Evolutionary conservation across 768 basidiomycete species (phyloP), one percentile per base, ranked within the genome.

Genomic region (Boletus tomentosulus): DNA sequence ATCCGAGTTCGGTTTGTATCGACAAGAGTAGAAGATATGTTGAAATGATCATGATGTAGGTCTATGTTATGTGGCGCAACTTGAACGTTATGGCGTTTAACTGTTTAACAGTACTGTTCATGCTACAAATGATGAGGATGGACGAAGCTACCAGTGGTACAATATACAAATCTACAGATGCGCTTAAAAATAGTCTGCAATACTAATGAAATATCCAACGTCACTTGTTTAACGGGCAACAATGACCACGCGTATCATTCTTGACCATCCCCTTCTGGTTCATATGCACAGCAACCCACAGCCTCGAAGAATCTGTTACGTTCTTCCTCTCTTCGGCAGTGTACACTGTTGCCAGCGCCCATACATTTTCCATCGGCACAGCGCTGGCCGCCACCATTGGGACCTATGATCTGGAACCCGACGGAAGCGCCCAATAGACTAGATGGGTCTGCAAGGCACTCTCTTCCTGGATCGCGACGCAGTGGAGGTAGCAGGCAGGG

Each of bases 261-360:
- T 39, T 48, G 39, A 24, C 37, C 44, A 10, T 53, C 39, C 16
- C 47, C 41, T 34, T 59, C 64, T 2, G 68, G 74, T 54, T 83
- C 81, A 57, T 77, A 83, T 25, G 69, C 66, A 38, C 74, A 68
- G 57, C 82, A 83, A 13, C 76, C 72, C 42, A 81, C 67, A 22
- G 58, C 60, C 54, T 69, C 68, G 33, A 84, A 58, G 73, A 83
- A 82, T 48, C 57, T 64, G 37, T 55, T 62, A 19, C 78, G 74
- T 56, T 75, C 75, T 51, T 74, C 68, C 37, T 78, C 78, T 53
- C 71, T 69, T 51, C 72, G 66, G 62, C 74, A 76, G 12, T 73
- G 13, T 2, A 76, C 62, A 50, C 69, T 75, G 48, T 73, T 74
- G 6, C 62, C 60, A 25, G 65, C 57, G 1, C 76, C 73, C 62